Base-by-base conservation (phyloP, 768 basidiomycete species). In the Trametes sanguinea region DNA sequence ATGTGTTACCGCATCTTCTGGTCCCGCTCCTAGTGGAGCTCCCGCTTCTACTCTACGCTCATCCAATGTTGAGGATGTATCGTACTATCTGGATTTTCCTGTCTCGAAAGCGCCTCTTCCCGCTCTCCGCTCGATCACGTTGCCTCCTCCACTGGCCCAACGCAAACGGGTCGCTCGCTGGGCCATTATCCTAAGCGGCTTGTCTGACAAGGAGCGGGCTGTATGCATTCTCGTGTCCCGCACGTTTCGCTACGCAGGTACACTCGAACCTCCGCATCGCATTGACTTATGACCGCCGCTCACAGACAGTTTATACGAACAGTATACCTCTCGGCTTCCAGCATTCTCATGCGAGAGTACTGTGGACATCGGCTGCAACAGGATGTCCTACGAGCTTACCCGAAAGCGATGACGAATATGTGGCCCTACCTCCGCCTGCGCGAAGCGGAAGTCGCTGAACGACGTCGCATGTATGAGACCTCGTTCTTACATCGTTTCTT, bases 401-500 rank as follows among this genome's bases (percentile, higher is more conserved):
- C 81, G 14, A 72, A 60, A 22, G 54, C 76, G 16, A 85, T 80
- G 73, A 83, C 80, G 1, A 85, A 91, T 64, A 76, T 87, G 69
- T 92, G 90, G 90, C 88, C 89, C 6, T 91, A 91, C 70, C 77
- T 90, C 37, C 73, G 72, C 30, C 67, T 75, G 22, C 82, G 89
- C n/a, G 67, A 76, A 60, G 63, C 67, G 11, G 87, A 90, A 69
- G 66, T 71, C 1, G 43, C 61, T 0, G 60, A 56, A 16, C 77
- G 83, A 43, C 78, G 74, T 55, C 57, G 59, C 3, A 64, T 67
- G n/a, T 88, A 83, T 67, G 64, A 73, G 8, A 58, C 61, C 10
- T 85, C 86, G 6, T 87, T 89, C 71, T 71, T 91, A 27, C 77
- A 78, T 11, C 66, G 62, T 16, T 67, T 75, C 7, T 73, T 81